These are phyloP conservation scores for Trifolium fragiferum DNA, from an alignment of 306 rosid species.

Conservation along the genomic window DNA sequence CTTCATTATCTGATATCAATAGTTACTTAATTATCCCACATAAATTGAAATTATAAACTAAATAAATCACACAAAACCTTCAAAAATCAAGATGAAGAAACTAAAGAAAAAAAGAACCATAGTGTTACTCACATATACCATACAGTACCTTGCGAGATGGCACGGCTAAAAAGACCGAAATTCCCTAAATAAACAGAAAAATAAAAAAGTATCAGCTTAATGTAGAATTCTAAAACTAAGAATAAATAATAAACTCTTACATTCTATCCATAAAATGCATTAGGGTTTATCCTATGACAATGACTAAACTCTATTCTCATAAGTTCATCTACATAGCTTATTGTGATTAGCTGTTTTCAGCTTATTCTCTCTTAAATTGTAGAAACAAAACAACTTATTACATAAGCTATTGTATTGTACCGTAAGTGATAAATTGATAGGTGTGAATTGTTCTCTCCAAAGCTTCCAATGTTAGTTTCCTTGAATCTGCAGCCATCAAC, in stretches of 20 bases:
- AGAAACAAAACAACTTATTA: not conserved
- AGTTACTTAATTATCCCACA: not conserved
- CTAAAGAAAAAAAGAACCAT: not conserved
- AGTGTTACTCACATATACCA: not conserved
- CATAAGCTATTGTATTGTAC: not conserved
- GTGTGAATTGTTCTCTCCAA: constrained; percentile 71
- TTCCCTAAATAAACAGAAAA: constrained; percentile 42
- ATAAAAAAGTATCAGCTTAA: constrained; percentile 33
- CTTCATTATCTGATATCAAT: constrained; percentile 59
- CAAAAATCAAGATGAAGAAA: constrained; percentile 4
- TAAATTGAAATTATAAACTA: too few species aligned
- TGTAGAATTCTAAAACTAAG: constrained; percentile 4
- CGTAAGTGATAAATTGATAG: not conserved
- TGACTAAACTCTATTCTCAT: not conserved
- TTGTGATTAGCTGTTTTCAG: not conserved
- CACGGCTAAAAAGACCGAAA: constrained; percentile 55
- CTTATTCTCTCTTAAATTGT: not conserved
- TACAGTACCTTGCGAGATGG: constrained; percentile 55
- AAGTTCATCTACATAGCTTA: not conserved
- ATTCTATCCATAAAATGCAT: not conserved
- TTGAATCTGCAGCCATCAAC: constrained; percentile 56
- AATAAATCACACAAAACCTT: constrained; percentile 10
- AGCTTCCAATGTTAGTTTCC: constrained; percentile 77
- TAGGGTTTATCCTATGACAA: not conserved
- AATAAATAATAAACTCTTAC: not conserved